phyloP scores from a whole-genome alignment of 163 green algal species.

The Smithsoniella earleae region DNA sequence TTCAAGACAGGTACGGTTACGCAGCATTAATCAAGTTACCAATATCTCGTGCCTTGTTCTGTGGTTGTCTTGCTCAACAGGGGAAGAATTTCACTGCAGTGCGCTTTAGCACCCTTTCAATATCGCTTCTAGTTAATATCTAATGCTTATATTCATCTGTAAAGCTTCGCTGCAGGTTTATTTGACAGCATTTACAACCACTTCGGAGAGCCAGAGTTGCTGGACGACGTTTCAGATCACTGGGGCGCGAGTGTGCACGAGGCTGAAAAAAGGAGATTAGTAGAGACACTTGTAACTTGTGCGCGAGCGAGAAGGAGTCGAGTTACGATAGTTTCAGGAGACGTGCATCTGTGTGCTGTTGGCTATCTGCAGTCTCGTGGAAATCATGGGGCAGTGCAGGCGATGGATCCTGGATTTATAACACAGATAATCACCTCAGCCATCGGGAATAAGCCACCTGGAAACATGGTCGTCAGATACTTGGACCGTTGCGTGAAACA shows the following conservation, averaged over 20 bases:
- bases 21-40: too few relatives aligned
- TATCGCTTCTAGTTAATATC: too few relatives aligned
- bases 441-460: constrained; percentile 60
- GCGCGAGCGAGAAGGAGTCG: constrained; percentile 34
- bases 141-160: too few relatives aligned
- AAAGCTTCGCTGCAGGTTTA: constrained; percentile 24
- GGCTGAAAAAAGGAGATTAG: not conserved
- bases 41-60: too few relatives aligned
- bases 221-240: constrained; percentile 52
- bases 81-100: too few relatives aligned
- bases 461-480: constrained; percentile 40
- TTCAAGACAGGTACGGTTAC: constrained; percentile 5
- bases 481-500: constrained; percentile 4
- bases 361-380: constrained; percentile 48
- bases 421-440: constrained; percentile 53
- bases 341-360: constrained; percentile 58
- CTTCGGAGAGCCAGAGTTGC: constrained; percentile 40
- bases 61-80: too few relatives aligned
- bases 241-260: constrained; percentile 41
- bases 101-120: too few relatives aligned
- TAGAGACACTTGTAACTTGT: not conserved
- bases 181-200: constrained; percentile 30
- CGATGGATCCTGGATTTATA: constrained; percentile 50
- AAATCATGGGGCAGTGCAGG: constrained; percentile 32
- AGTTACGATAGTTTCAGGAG: constrained; percentile 56